Evolutionary conservation across 805 yeast species (phyloP).

Genomic region (Spencermartinsiella europaea): DNA sequence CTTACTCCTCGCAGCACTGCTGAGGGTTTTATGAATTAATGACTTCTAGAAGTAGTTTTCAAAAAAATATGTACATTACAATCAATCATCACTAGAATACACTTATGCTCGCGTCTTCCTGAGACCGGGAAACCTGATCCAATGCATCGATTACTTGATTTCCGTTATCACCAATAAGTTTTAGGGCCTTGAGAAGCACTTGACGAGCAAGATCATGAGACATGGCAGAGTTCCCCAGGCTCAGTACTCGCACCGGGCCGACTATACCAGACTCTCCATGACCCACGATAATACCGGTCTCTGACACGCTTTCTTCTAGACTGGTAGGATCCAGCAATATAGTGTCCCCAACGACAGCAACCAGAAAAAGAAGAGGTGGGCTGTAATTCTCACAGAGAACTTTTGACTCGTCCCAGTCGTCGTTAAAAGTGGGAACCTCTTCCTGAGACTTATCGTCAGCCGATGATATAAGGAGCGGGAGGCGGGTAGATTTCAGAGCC

Average conservation of each 20-base stretch:
- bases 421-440: conserved; percentile 87
- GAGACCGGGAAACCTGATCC: conserved; percentile 11
- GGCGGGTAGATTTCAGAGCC: conserved; percentile 70
- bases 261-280: conserved; percentile 64
- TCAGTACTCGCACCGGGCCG: conserved; percentile 69
- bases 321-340: conserved; percentile 78
- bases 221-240: conserved; percentile 39
- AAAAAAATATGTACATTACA: neutral
- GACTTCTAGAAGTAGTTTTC: neutral
- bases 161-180: conserved; percentile 58
- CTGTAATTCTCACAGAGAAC: conserved; percentile 43
- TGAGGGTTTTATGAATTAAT: conserved; percentile 2
- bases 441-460: conserved; percentile 60
- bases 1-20: conserved; percentile 71
- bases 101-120: conserved; percentile 4
- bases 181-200: conserved; percentile 47
- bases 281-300: conserved; percentile 71
- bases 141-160: conserved; percentile 55
- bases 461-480: conserved; percentile 68
- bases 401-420: conserved; percentile 67
- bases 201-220: conserved; percentile 20
- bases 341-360: conserved; percentile 69
- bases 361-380: conserved; percentile 73
- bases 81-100: neutral
- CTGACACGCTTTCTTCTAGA: conserved; percentile 85